phyloP scores from a whole-genome alignment of 1,284 basidiomycete species.

The Ceratobasidium sp. region DNA sequence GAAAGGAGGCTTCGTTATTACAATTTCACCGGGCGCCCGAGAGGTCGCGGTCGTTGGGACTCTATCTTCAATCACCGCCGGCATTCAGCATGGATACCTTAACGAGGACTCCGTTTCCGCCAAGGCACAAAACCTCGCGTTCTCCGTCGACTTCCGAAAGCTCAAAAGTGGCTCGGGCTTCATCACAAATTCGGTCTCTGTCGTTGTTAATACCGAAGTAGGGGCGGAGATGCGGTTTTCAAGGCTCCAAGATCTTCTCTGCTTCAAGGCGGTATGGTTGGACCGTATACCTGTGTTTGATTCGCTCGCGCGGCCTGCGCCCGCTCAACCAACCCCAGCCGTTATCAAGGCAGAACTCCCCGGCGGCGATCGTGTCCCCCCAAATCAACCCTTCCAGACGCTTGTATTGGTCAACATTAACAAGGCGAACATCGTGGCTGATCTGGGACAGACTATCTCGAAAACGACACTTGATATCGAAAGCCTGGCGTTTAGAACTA shows the following conservation, averaged over 20 bases:
- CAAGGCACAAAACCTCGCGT: constrained; percentile 73
- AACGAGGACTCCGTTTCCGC: constrained; percentile 81
- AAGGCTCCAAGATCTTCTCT: constrained; percentile 83
- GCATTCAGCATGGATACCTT: constrained; percentile 82
- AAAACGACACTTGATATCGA: constrained; percentile 69
- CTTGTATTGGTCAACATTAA: constrained; percentile 75
- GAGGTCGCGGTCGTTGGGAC: constrained; percentile 79
- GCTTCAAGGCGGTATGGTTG: constrained; percentile 91
- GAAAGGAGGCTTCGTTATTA: constrained; percentile 87
- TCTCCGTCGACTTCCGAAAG: constrained; percentile 74
- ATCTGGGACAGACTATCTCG: constrained; percentile 78
- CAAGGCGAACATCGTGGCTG: constrained; percentile 74
- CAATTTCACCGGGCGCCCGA: constrained; percentile 74
- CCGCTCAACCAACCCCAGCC: constrained; percentile 19
- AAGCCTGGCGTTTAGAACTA: constrained; percentile 69
- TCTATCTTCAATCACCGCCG: constrained; percentile 79
- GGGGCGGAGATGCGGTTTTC: constrained; percentile 78
- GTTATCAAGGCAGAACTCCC: constrained; percentile 47
- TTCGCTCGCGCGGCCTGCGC: constrained; percentile 53
- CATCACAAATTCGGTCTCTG: constrained; percentile 68
- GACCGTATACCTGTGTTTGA: constrained; percentile 82
- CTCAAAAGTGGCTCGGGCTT: constrained; percentile 57
- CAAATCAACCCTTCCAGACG: constrained; percentile 66
- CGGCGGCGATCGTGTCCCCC: constrained; percentile 30
- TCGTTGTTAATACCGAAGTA: constrained; percentile 80